A percentile compares a stretch with the other conserved stretches of the same genome.
phyloP scores from a whole-genome alignment of 306 rosid species.

The Sesbania bispinosa region DNA sequence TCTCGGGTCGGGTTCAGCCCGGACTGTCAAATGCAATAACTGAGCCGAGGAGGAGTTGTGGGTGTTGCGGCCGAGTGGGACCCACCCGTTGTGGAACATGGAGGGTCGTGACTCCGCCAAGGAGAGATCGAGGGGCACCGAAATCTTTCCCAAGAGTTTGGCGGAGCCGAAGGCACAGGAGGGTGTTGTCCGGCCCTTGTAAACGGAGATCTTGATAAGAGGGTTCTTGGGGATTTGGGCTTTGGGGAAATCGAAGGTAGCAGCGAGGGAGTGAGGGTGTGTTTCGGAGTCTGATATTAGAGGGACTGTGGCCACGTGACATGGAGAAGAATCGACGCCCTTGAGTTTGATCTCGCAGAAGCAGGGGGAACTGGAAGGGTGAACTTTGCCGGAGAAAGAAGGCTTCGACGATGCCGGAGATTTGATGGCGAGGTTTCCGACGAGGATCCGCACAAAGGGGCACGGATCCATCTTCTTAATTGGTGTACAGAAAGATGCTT shows the following conservation, averaged over 20 bases:
- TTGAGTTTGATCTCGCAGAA: constrained; percentile 59
- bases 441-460: constrained; percentile 64
- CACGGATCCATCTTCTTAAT: constrained; percentile 89
- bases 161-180: constrained; percentile 37
- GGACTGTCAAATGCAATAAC: constrained; percentile 34
- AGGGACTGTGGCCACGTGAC: constrained; percentile 46
- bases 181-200: constrained; percentile 30
- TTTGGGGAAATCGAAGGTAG: constrained; percentile 55
- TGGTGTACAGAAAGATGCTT: no score
- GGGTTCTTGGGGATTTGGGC: constrained; percentile 41
- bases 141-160: constrained; percentile 46
- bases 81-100: constrained; percentile 70
- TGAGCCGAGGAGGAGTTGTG: constrained; percentile 25
- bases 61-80: constrained; percentile 20
- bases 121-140: constrained; percentile 46
- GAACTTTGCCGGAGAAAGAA: constrained; percentile 49
- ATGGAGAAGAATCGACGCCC: constrained; percentile 27
- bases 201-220: constrained; percentile 41
- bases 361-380: constrained; percentile 52
- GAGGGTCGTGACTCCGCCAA: constrained; percentile 35
- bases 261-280: constrained; percentile 43
- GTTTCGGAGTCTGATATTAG: constrained; percentile 1
- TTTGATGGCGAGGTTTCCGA: constrained; percentile 68
- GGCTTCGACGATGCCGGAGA: constrained; percentile 44
- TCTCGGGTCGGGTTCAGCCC: constrained; percentile 75